Base-by-base conservation (phyloP, 164 flowering plant genomes). In the Cinnamomum micranthum region DNA sequence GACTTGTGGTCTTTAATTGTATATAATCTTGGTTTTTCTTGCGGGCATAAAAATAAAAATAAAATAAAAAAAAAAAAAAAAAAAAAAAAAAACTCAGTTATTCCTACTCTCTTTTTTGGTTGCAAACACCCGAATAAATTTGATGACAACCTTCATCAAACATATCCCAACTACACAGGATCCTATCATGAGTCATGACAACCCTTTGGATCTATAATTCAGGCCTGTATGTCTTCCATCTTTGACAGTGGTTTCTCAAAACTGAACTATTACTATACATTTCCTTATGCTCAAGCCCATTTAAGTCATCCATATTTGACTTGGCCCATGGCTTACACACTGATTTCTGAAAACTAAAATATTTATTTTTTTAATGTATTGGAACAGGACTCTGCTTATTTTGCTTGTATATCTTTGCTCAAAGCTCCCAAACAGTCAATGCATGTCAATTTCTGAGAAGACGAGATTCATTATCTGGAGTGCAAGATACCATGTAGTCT, bases 311-410 rank as follows among this genome's bases (percentile, higher is more conserved):
- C 22, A 15, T 22, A 19, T 62, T 72, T 60, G 24, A 12, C 28
- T n/a, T 60, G 17, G 27, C 22, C 11, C 2, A 62, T 28, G 60
- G 22, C 22, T 31, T 20, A 50, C 41, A 11, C 50, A 14, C 22
- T 69, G 23, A 27, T 14, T 23, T 67, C 68, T 68, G 23, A 68
- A 50, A 64, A 4, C 72, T 14, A 62, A 25, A 41, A 52, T 20
- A 47, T 27, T 1, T 27, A 27, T 9, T 31, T 65, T 75, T 27
- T 11, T 7, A 19, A 68, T 71, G 68, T 79, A 25, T 47, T 83
- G 77, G 35, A 74, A 75, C 92, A 95, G 98, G 95, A 67, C 79
- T 92, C 73, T 92, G 98, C 85, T 76, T 95, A 76, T 89, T 90
- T 77, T 91, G 97, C 73, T 78, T 89, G 33, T 89, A 81, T 82